Percentiles rank a stretch among this genome's conserved stretches.
These are phyloP conservation scores for Amaranthus tricolor DNA, from an alignment of 179 eudicot genomes.

Conservation along the genomic window DNA sequence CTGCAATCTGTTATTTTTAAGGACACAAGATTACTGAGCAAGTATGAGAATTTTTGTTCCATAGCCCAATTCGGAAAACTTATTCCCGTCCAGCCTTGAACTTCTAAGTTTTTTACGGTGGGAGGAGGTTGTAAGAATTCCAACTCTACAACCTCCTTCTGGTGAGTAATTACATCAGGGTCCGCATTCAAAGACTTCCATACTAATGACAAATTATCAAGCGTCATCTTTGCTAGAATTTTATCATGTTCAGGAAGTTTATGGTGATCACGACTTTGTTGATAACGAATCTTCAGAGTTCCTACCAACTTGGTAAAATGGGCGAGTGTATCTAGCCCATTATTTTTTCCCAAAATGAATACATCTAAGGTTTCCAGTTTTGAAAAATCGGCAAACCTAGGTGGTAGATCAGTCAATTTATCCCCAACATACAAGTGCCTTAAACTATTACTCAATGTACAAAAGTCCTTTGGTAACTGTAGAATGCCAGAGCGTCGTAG, in stretches of 20 bases:
- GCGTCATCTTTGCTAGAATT: too few species aligned
- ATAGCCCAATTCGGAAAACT: neutral
- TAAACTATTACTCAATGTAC: neutral
- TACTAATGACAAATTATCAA: neutral
- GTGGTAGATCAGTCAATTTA: conserved; percentile 2
- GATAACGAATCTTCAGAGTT: neutral
- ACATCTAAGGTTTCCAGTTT: conserved; percentile 9
- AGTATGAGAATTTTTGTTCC: neutral
- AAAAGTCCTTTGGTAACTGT: conserved; percentile 8
- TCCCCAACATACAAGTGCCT: conserved; percentile 1
- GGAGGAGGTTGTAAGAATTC: conserved; percentile 1
- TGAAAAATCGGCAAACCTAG: conserved; percentile 3
- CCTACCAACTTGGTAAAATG: neutral
- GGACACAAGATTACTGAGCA: neutral
- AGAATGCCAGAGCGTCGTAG: neutral
- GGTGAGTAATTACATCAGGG: neutral
- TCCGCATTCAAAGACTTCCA: neutral
- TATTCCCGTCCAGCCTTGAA: conserved; percentile 8
- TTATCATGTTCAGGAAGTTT: too few species aligned
- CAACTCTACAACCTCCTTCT: neutral
- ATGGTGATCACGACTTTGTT: neutral
- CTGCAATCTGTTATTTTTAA: neutral
- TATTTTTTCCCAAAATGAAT: conserved; percentile 14
- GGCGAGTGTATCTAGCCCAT: conserved; percentile 6
- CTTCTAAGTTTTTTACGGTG: neutral